Evolutionary conservation across 2,329 filamentous ascomycete genomes (phyloP).

Genomic region (Hirsutella minnesotensis): DNA sequence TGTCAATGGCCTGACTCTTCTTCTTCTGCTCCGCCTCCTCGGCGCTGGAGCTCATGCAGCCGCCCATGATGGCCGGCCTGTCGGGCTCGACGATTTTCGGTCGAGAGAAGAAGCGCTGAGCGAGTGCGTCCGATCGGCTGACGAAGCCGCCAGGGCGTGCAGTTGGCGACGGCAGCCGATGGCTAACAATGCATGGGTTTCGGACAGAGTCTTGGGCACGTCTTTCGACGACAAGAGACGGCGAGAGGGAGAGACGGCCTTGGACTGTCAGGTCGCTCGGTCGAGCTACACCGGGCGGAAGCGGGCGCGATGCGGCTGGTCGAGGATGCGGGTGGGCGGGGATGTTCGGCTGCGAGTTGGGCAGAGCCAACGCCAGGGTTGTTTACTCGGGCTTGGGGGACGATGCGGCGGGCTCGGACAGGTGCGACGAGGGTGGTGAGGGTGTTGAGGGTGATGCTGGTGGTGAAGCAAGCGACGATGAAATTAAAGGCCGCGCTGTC

Average conservation of each 20-base stretch:
- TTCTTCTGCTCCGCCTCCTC: slow-evolving; percentile 91
- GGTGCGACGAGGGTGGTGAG: neutral
- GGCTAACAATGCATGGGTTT: slow-evolving; percentile 2
- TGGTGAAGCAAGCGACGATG: neutral
- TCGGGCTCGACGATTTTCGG: slow-evolving; percentile 4
- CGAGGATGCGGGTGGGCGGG: neutral
- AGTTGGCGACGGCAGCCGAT: neutral
- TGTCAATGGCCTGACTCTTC: slow-evolving; percentile 91
- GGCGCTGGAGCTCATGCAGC: slow-evolving; percentile 79
- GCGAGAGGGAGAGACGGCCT: neutral
- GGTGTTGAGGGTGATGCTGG: neutral
- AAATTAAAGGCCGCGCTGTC: neutral
- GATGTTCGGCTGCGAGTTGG: neutral
- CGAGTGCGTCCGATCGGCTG: slow-evolving; percentile 1
- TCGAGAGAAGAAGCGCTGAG: neutral
- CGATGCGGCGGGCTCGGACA: neutral
- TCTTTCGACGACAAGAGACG: neutral
- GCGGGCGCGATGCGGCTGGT: neutral
- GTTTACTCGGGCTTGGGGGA: neutral
- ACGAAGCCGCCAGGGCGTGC: neutral
- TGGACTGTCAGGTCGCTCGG: neutral
- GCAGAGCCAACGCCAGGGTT: too few species aligned
- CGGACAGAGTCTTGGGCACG: neutral
- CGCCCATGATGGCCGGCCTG: slow-evolving; percentile 57
- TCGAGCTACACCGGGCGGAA: neutral